Percentiles rank a stretch among this genome's conserved stretches.
Conservation (phyloP, 148 eudicot genomes). For the Rheum nobile region DNA sequence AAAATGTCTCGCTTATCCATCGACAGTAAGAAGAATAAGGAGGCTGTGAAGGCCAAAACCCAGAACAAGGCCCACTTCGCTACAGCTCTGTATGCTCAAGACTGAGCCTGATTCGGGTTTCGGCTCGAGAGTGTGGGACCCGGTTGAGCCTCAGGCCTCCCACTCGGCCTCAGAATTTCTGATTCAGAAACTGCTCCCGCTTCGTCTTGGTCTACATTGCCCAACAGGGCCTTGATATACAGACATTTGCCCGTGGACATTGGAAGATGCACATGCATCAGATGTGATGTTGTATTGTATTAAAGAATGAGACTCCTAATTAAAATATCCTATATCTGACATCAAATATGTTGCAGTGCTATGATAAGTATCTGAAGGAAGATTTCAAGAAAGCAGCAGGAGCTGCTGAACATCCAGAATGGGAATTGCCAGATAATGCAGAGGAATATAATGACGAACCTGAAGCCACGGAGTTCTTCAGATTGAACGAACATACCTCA, state of each 20-base stretch:
- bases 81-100: slow-evolving; percentile 64
- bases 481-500: slow-evolving; percentile 40
- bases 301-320: not conserved
- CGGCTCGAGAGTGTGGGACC: slow-evolving; percentile 39
- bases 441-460: slow-evolving; percentile 71
- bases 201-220: slow-evolving; percentile 88
- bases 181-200: slow-evolving; percentile 97
- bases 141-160: slow-evolving; percentile 31
- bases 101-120: slow-evolving; percentile 55
- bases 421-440: slow-evolving; percentile 61
- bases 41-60: slow-evolving; percentile 4
- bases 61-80: slow-evolving; percentile 57
- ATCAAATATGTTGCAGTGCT: slow-evolving; percentile 47
- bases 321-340: not conserved
- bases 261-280: slow-evolving; percentile 78
- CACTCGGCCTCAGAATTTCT: slow-evolving; percentile 51
- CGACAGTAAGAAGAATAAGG: slow-evolving; percentile 1
- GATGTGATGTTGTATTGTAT: too few relatives aligned
- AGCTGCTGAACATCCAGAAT: slow-evolving; percentile 53
- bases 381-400: slow-evolving; percentile 63
- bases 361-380: slow-evolving; percentile 58
- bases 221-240: slow-evolving; percentile 74
- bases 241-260: slow-evolving; percentile 77
- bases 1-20: slow-evolving; percentile 11
- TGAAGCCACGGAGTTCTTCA: slow-evolving; percentile 49